Evolutionary conservation across 306 rosid genomes (phyloP), one percentile per base, ranked within the genome.

Genomic region (Arachis stenosperma): DNA sequence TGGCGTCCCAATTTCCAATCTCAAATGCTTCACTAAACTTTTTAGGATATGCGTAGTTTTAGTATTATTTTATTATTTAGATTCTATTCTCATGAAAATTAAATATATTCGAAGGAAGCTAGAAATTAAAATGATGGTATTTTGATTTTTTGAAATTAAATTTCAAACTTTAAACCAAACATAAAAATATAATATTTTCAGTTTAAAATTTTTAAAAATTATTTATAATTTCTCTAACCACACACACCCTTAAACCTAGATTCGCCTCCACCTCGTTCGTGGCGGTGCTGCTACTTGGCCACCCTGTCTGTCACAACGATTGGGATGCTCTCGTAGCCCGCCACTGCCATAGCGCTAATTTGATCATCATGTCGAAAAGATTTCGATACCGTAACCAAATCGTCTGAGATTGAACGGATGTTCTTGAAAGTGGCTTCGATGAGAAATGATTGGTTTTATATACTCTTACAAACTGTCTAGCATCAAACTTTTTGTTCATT

Each of bases 351-450:
- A 2, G 98, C 91, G 9, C 81, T 68, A 1, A 84, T 68, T 90
- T 96, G 0, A 89, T 84, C 98, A 93, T 93, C 66, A 88, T 74
- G 29, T 91, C 98, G 55, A 91, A 93, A 9, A 93, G 90, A 60
- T 91, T 93, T 54, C 79, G 79, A 75, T 93, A 93, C 33, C 96
- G 80, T 85, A 53, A 51, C 51, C 51, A 86, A 37, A 39, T 93
- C 98, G 73, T 90, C 96, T 87, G 88, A 90, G 90, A 15, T 83
- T 86, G 79, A 90, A 93, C 1, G 92, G 78, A 30, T 81, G 79
- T 8, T 88, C 86, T 57, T 89, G 91, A 39, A 33, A 33, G 37
- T 33, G 37, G 37, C 4, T 33, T 33, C 37, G 4, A 33, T 33
- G 37, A 33, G 37, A 33, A 33, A 33, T 33, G 3, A 2, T 33